phyloP scores from a whole-genome alignment of 768 basidiomycete species.

The Suillus paluster region DNA sequence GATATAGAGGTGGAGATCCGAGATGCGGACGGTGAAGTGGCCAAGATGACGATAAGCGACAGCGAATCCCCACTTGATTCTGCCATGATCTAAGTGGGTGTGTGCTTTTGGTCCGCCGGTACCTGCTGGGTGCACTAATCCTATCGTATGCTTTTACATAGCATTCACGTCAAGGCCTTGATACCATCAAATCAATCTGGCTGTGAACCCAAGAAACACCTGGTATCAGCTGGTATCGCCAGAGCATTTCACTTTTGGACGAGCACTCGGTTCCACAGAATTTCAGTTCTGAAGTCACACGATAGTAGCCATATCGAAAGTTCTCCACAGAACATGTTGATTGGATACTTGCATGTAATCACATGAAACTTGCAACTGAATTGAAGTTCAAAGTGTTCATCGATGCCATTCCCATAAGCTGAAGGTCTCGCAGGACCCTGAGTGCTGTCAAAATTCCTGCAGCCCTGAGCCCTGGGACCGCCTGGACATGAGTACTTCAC shows the following conservation, averaged over 20 bases:
- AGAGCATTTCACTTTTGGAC: not conserved
- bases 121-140: not conserved
- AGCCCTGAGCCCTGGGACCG: not conserved
- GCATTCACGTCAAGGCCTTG: not conserved
- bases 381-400: not conserved
- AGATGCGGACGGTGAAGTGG: conserved; percentile 71
- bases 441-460: not conserved
- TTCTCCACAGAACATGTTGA: not conserved
- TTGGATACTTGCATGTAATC: not conserved
- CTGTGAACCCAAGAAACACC: not conserved
- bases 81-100: not conserved
- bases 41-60: conserved; percentile 57
- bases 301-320: not conserved
- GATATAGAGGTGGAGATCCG: conserved; percentile 72
- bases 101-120: not conserved
- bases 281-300: not conserved
- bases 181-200: not conserved
- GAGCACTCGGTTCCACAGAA: not conserved
- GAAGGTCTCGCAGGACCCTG: not conserved
- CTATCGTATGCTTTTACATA: not conserved
- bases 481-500: not conserved
- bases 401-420: not conserved
- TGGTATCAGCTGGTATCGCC: not conserved
- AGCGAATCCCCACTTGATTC: not conserved
- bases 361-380: not conserved